Percentiles rank a stretch among this genome's conserved stretches.
Conservation (phyloP, 257 asterid genomes). For the Nicotiana undulata region DNA sequence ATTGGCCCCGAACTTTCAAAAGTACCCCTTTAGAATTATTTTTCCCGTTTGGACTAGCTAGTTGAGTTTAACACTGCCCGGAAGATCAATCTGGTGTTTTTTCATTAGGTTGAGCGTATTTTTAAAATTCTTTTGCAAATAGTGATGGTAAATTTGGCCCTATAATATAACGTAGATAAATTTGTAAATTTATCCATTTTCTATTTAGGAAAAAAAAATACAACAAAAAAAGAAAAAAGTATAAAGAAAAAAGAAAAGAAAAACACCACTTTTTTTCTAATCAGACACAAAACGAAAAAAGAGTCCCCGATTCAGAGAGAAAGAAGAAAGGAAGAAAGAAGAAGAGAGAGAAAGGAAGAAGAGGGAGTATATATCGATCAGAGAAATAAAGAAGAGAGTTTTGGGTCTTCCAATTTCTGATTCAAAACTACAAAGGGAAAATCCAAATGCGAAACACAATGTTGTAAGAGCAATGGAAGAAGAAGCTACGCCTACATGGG, state of each 20-base stretch:
- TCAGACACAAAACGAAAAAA: conserved; percentile 43
- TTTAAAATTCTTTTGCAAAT: too few relatives aligned
- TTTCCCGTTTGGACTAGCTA: too few relatives aligned
- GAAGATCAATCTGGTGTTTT: too few relatives aligned
- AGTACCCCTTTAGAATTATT: too few relatives aligned
- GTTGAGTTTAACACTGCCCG: too few relatives aligned
- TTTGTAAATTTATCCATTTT: too few relatives aligned
- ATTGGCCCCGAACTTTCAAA: too few relatives aligned
- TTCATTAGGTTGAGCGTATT: too few relatives aligned
- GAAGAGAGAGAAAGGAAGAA: conserved; percentile 28
- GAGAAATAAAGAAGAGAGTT: conserved; percentile 27
- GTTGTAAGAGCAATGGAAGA: conserved; percentile 45
- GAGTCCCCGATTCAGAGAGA: conserved; percentile 12
- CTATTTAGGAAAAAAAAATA: background rate
- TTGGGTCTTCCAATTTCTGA: conserved; percentile 16
- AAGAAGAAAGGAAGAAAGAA: conserved; percentile 28
- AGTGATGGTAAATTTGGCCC: too few relatives aligned
- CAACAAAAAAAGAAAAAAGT: background rate
- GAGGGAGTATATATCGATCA: conserved; percentile 19
- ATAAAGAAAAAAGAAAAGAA: background rate
- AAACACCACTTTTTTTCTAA: conserved; percentile 8
- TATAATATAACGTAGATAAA: too few relatives aligned
- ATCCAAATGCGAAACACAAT: conserved; percentile 36
- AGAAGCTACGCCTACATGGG: conserved; percentile 42
- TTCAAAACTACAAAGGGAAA: conserved; percentile 23